A percentile compares a stretch with the other conserved stretches of the same genome.
Conservation (phyloP, 305 asterid species). For the Fraxinus velutina region DNA sequence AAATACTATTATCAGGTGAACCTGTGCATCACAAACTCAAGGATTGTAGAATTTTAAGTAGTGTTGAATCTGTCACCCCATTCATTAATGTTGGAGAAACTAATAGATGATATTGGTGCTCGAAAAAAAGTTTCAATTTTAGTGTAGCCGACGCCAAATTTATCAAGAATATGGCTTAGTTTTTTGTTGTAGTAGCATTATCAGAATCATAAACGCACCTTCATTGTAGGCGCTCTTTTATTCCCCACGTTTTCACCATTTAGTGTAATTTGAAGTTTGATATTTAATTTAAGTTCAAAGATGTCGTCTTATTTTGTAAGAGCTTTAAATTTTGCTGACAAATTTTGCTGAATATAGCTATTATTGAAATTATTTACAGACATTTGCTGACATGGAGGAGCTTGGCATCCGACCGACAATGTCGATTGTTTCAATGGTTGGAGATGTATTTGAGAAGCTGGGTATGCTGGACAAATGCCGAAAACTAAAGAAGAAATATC, state of each 20-base stretch:
- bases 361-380: slow-evolving; percentile 32
- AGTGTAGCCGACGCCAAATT: not conserved
- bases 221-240: not conserved
- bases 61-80: not conserved
- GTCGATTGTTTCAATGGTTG: slow-evolving; percentile 63
- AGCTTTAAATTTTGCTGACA: not conserved
- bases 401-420: slow-evolving; percentile 64
- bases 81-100: not conserved
- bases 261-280: not conserved
- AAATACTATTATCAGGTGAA: not conserved
- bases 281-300: not conserved
- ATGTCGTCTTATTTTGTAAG: not conserved
- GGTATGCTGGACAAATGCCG: slow-evolving; percentile 68
- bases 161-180: not conserved
- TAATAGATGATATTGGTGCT: not conserved
- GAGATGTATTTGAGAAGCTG: slow-evolving; percentile 65
- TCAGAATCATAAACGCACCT: not conserved
- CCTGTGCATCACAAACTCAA: not conserved
- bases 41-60: not conserved
- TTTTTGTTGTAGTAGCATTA: not conserved
- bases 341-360: not conserved
- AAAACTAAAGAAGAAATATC: slow-evolving; percentile 65
- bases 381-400: slow-evolving; percentile 97
- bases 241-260: not conserved
- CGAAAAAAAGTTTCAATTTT: not conserved